A percentile compares a stretch with the other conserved stretches of the same genome.
Conservation (phyloP, 1,284 basidiomycete genomes). For the Malassezia sp. region DNA sequence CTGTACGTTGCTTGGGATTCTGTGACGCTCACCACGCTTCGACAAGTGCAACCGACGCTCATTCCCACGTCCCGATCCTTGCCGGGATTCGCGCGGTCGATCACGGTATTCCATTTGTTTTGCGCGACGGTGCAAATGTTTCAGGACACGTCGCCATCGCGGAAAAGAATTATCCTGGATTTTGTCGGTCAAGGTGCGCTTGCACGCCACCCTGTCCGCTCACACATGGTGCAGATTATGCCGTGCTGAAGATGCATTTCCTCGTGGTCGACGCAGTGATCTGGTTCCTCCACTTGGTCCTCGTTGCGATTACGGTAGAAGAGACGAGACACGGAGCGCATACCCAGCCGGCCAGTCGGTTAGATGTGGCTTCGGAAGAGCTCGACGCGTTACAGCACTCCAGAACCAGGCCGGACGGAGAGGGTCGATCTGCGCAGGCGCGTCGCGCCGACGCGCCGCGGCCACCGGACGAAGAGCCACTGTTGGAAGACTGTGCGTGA, state of each 20-base stretch:
- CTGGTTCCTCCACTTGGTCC: constrained; percentile 11
- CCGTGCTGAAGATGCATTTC: constrained; percentile 20
- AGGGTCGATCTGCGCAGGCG: too few relatives aligned
- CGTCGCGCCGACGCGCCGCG: too few relatives aligned
- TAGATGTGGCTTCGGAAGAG: background rate
- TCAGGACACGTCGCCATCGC: background rate
- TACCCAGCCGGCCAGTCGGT: background rate
- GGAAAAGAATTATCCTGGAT: constrained; percentile 24
- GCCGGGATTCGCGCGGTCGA: background rate
- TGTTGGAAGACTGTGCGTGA: too few relatives aligned
- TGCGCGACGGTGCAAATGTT: constrained; percentile 3
- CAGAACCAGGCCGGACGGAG: too few relatives aligned
- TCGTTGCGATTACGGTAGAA: constrained; percentile 22
- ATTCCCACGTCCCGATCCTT: background rate
- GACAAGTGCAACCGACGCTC: constrained; percentile 3
- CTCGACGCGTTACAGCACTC: too few relatives aligned
- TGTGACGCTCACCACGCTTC: background rate
- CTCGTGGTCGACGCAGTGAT: constrained; percentile 14
- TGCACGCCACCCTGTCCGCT: background rate
- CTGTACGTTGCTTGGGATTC: constrained; percentile 9
- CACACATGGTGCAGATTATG: constrained; percentile 9
- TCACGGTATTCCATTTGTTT: background rate
- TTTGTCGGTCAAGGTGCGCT: constrained; percentile 30
- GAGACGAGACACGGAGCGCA: background rate
- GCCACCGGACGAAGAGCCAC: too few relatives aligned